Base-by-base conservation (phyloP, 2,329 filamentous ascomycete species). In the Stachybotrys chartarum region DNA sequence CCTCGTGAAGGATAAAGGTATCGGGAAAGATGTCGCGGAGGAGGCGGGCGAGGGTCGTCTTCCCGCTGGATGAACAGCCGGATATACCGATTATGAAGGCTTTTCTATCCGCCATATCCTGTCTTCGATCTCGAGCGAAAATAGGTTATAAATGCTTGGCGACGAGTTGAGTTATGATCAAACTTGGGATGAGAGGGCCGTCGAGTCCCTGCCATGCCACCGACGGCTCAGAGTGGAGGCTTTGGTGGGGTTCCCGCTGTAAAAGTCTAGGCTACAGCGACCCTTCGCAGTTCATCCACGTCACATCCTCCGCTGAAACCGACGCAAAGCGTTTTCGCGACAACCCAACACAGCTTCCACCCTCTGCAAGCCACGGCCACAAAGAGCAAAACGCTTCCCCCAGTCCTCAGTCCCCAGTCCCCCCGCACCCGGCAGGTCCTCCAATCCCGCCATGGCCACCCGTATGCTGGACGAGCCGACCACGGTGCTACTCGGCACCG, bases 41-140 rank as follows among this genome's bases (percentile, higher is more conserved):
- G 12, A 97, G 79, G 3, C 93, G 84, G 18, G 91, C 89, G 14
- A 99, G 82, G 3, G 94, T 97, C 3, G 94, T 97, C 76, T 99
- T 99, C 57, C 94, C 94, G 64, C 89, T 93, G 4, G 89, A 96
- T 1, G 93, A 97, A 60, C 89, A 90, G 55, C 94, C 94, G 45
- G 90, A 95, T 56, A 97, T 85, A 57, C 86, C 91, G 54, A 97
- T 76, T 48, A 96, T 75, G 57, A 93, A 68, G 44, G 80, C 79
- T 52, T 75, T 78, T 18, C 63, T 68, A n/a, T 68, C 60, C 3
- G 56, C 57, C 70, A 76, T 76, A 24, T 24, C 24, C 24, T 24
- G 24, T 24, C 4, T 24, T 24, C 24, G 24, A 24, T 3, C 2
- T 24, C 24, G 35, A 10, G 3, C 14, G 35, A 10, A 42, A 42